Evolutionary conservation across 2,329 filamentous ascomycete genomes (phyloP).

Genomic region (Ophiocordyceps robertsii): DNA sequence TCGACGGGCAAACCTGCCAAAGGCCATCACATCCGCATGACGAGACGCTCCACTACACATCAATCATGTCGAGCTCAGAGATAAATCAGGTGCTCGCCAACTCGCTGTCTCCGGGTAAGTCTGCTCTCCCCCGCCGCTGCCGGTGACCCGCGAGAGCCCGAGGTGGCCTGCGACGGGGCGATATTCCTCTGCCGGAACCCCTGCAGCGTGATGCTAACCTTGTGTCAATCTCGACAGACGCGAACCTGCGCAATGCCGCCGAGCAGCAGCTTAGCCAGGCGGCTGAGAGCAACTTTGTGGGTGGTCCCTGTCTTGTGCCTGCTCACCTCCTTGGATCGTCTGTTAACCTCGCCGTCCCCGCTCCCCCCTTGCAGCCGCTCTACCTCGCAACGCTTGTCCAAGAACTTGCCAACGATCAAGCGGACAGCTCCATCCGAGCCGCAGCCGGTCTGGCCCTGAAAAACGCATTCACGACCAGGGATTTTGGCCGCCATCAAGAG

Average conservation of each 20-base stretch:
- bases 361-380: conserved; percentile 48
- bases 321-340: background rate
- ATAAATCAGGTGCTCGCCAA: conserved; percentile 96
- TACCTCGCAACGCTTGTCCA: conserved; percentile 88
- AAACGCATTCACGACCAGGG: conserved; percentile 93
- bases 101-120: conserved; percentile 86
- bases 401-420: conserved; percentile 84
- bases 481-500: conserved; percentile 73
- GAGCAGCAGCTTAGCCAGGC: conserved; percentile 91
- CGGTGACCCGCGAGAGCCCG: background rate
- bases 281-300: conserved; percentile 89
- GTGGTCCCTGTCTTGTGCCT: conserved; percentile 12
- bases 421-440: conserved; percentile 72
- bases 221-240: conserved; percentile 47
- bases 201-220: conserved; percentile 16
- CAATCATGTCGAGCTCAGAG: conserved; percentile 66
- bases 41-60: conserved; percentile 19
- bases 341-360: conserved; percentile 11
- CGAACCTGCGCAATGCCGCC: conserved; percentile 74
- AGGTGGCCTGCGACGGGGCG: background rate
- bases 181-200: background rate
- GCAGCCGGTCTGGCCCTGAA: conserved; percentile 94
- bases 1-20: conserved; percentile 3
- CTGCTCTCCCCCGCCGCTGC: background rate
- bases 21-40: conserved; percentile 20